Evolutionary conservation across 306 rosid genomes (phyloP).

Genomic region (Hylodesmum podocarpum): DNA sequence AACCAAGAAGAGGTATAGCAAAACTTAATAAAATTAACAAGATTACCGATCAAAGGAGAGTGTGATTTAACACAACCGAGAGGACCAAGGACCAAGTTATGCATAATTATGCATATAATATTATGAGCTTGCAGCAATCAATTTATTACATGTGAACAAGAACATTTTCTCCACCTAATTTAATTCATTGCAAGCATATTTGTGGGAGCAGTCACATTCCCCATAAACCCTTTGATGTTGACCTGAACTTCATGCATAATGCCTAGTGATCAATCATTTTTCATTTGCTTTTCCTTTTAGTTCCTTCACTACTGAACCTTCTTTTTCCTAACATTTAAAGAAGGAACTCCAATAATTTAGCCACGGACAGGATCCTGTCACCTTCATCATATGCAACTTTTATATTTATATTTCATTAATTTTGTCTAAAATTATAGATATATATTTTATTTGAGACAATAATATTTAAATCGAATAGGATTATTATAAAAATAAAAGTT

Average conservation of each 20-base stretch:
- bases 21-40: not conserved
- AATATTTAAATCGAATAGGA: too few species aligned
- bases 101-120: not conserved
- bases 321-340: not conserved
- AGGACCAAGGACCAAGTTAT: slow-evolving; percentile 4
- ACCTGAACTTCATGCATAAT: not conserved
- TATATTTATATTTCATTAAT: not conserved
- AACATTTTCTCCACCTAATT: not conserved
- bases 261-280: not conserved
- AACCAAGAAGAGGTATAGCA: slow-evolving; percentile 43
- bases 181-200: not conserved
- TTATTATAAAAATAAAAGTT: too few species aligned
- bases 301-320: not conserved
- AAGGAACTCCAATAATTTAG: not conserved
- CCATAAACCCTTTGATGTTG: not conserved
- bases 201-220: not conserved
- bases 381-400: not conserved
- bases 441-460: too few species aligned
- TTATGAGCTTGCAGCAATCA: slow-evolving; percentile 5
- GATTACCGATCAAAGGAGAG: slow-evolving; percentile 2
- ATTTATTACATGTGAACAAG: not conserved
- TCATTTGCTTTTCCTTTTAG: not conserved
- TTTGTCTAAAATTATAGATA: not conserved
- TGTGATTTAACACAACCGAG: not conserved
- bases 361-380: too few species aligned